Base-by-base conservation (phyloP, 768 basidiomycete species). In the Cyclocybe aegerita region DNA sequence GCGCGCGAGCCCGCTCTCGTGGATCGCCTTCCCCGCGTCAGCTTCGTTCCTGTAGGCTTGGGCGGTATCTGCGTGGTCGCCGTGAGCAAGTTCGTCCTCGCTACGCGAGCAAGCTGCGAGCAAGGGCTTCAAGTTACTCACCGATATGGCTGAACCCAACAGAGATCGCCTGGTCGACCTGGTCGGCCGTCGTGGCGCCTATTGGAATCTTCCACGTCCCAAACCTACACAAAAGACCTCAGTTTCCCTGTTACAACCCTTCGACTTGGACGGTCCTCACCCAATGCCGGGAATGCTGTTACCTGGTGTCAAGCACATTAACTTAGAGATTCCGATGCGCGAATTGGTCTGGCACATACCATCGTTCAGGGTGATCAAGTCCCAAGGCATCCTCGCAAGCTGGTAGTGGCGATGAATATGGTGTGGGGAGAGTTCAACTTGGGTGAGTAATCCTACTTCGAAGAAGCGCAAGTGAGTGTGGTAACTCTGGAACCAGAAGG, bases 171-270 rank as follows among this genome's bases (percentile, higher is more conserved):
- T 84, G 81, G 56, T 80, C 81, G 23, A 88, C 81, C 56, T 78
- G 75, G 59, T 77, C 73, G 15, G 73, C 73, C 4, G 79, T 63
- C 17, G 65, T 69, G 51, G 79, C 74, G 0, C 83, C 84, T 35
- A 80, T 79, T 1, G 82, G 82, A n/a, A 82, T 55, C 37, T 71
- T 80, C 80, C 83, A 85, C 3, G 85, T 86, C 30, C 84, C 86
- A 58, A 82, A 84, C 9, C 72, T 73, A 45, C 15, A 12, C 34
- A 44, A 29, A 30, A 15, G 10, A 23, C 32, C 10, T 14, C 15
- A 15, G 12, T 41, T 9, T 36, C 1, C 9, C 35, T n/a, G 48
- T 39, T 40, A 30, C 34, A n/a, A 16, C 33, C 33, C 11, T 16
- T 17, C 17, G 36, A 43, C 39, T 4, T 17, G 33, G 11, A 34